Evolutionary conservation across 352 stramenopile species (phyloP), one percentile per base, ranked within the genome.

Genomic region (Elongisporangium undulatum): DNA sequence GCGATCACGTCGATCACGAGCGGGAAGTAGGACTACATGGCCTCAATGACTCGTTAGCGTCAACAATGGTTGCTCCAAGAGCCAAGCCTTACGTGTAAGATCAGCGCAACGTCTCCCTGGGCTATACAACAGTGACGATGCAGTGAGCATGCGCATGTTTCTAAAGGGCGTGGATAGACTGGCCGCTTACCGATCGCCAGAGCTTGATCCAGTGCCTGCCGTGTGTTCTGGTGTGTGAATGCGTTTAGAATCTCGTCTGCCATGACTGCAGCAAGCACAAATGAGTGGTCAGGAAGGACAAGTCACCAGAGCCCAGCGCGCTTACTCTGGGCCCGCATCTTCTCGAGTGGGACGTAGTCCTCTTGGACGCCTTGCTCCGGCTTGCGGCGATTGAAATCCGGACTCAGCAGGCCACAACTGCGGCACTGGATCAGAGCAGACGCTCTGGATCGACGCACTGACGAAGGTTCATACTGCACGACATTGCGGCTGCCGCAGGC

Each of bases 1-100:
- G 63, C 58, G 29, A 84, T 76, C 10, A 72, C 58, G 29, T 82
- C 72, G 41, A 86, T 51, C 16, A 71, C 67, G 16, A 71, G 26
- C 4, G 81, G 76, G 10, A 89, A 60, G 19, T 89, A 90, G 45
- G 61, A 72, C 74, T 89, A 38, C 15, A 4, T 29, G n/a, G n/a
- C 20, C 17, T 23, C 51, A 45, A 45, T n/a, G n/a, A n/a, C n/a
- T n/a, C n/a, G n/a, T n/a, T n/a, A n/a, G n/a, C n/a, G n/a, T n/a
- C n/a, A n/a, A n/a, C n/a, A 53, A 53, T 19, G 39, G 21, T 13
- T 29, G 20, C 6, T 10, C 1, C 16, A 2, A 39, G 1, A 41
- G 51, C 41, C 7, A 23, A 39, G n/a, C 24, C 10, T 21, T 17
- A 83, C 73, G 45, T 77, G 66, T 34, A 65, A 82, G 50, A 86